Base-by-base conservation (phyloP, 2,329 filamentous ascomycete genomes). In the Colletotrichum orchidophilum region DNA sequence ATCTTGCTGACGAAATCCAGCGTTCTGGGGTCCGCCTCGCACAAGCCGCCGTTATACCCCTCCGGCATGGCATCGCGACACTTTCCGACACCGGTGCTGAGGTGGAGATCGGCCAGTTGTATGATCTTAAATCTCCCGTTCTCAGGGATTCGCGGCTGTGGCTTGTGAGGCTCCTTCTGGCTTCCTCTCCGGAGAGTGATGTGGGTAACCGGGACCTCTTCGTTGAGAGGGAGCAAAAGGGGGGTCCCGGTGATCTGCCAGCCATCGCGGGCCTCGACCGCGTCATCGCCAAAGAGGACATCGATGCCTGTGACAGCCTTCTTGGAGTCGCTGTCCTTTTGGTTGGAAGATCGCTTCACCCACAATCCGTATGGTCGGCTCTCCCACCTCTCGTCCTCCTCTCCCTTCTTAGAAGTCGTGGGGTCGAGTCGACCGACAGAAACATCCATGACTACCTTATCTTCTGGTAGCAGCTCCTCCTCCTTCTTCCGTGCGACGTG, bases 91-190 rank as follows among this genome's bases (percentile, higher is more conserved):
- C 96, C 96, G 2, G 96, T 99, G 78, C 94, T 96, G 66, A 99
- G 84, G 81, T 99, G 96, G 72, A 98, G 84, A 83, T 99, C 96
- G n/a, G 95, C 93, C 66, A 97, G 86, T 82, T 99, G 96, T 88
- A 99, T 91, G 74, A 99, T 97, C 85, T 98, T 98, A 85, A 98
- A 98, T 76, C 93, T 94, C 33, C 96, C 96, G 79, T 96, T 94
- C 73, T 97, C 94, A 53, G 90, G 89, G 73, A 99, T 94, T 70
- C 93, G 90, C 12, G 92, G 93, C 49, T 90, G 85, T 1, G 93
- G 93, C 79, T 92, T 95, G 77, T 91, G 88, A 42, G 87, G 81
- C 74, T 91, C 89, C 26, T 85, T 83, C 26, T 89, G 89, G 62
- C 87, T 85, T 2, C 96, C 96, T 75, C 93, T 89, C 61, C 94